Base-by-base conservation (phyloP, 345 rosid genomes). In the Populus deltoides region DNA sequence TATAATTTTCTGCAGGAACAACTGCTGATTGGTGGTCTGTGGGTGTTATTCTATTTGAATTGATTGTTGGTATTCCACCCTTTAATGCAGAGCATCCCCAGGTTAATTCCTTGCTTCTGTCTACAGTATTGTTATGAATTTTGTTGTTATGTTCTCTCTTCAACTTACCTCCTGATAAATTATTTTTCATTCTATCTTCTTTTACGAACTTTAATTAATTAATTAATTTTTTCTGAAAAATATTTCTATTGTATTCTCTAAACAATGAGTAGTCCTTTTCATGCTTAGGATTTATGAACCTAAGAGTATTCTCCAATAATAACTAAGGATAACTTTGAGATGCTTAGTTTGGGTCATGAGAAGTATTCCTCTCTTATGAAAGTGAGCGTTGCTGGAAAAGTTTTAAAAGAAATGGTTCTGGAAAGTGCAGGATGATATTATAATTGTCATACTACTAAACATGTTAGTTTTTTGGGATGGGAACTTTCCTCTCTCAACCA, bases 21-120 rank as follows among this genome's bases (percentile, higher is more conserved):
- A 90, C 96, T 75, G 99, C 99, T 7, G 99, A 97, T 90, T 97
- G 99, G 99, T 97, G 99, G 99, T 97, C 99, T 69, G 98, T 97
- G 75, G 99, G 98, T 55, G 86, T 97, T 86, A 87, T 97, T 87
- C 85, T 94, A 70, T 97, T 92, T 84, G 99, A 97, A 76, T 76
- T 94, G 84, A 90, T 97, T 78, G 97, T 97, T 73, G 99, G 99
- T 76, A 94, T 94, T 83, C 99, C 99, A 70, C 99, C 99, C 62
- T 97, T 97, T 79, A 97, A 92, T 84, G 99, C 99, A 1, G 99
- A 97, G 85, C 92, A 90, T 85, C 97, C 97, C 29, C 94, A 89
- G 91, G 97, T 90, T 76, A 71, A 22, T 41, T 62, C 68, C 77
- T 65, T 63, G 3, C 51, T 78, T 36, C 73, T 82, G 16, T 57